These are phyloP conservation scores for Bertia moriformis DNA, from an alignment of 2,329 filamentous ascomycete genomes.

Conservation along the genomic window DNA sequence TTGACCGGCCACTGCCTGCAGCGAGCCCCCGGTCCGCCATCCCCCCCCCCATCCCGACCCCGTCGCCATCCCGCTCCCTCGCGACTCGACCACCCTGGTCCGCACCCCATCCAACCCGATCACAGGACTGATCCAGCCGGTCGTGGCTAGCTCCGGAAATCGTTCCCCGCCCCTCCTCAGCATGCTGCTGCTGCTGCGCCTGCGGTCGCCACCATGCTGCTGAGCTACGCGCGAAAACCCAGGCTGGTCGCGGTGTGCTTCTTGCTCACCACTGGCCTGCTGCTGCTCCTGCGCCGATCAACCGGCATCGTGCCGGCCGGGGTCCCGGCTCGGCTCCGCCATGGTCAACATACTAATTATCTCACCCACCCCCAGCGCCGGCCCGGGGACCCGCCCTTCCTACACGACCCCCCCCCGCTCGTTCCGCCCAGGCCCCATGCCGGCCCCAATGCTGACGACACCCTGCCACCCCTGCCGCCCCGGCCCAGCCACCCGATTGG, in stretches of 20 bases:
- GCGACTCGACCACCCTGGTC: too few species aligned
- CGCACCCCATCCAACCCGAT: too few species aligned
- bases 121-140: too few species aligned
- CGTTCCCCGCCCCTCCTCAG: too few species aligned
- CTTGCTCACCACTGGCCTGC: not conserved
- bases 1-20: too few species aligned
- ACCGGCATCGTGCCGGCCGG: not conserved
- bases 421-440: too few species aligned
- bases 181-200: not conserved
- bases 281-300: not conserved
- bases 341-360: not conserved
- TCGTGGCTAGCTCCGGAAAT: too few species aligned
- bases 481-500: slow-evolving; percentile 30
- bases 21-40: too few species aligned
- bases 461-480: not conserved
- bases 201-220: not conserved
- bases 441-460: not conserved
- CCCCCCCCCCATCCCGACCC: too few species aligned
- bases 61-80: too few species aligned
- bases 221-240: not conserved
- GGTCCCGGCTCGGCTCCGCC: too few species aligned
- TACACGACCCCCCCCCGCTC: not conserved
- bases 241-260: not conserved
- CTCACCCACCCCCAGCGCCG: not conserved
- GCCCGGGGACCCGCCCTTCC: not conserved